Percentiles rank a stretch among this genome's conserved stretches.
Conservation (phyloP, 2,329 filamentous ascomycete species). For the Nemania sp. region DNA sequence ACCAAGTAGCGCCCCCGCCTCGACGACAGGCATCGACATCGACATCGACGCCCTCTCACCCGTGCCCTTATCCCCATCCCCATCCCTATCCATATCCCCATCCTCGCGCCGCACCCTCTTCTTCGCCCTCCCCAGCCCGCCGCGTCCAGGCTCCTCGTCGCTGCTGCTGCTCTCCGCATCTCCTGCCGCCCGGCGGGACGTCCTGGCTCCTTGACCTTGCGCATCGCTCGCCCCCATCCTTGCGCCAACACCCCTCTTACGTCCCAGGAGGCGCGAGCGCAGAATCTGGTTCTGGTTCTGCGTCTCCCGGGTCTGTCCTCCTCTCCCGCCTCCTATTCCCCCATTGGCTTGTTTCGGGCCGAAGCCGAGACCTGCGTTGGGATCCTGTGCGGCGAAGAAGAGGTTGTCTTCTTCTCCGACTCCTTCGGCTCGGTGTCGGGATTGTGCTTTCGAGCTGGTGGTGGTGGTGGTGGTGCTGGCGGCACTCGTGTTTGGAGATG, state of each 20-base stretch:
- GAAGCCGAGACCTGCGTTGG: slow-evolving; percentile 36
- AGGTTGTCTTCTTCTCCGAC: slow-evolving; percentile 23
- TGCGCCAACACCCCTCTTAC: slow-evolving; percentile 24
- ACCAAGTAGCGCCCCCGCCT: not conserved
- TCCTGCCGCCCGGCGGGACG: too few species aligned
- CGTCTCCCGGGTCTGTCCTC: too few species aligned
- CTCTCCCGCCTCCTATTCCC: not conserved
- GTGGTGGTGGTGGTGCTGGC: not conserved
- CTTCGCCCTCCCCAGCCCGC: slow-evolving; percentile 40
- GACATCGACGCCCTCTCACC: not conserved
- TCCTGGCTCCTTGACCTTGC: too few species aligned
- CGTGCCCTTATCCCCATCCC: slow-evolving; percentile 2
- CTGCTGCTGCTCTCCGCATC: slow-evolving; percentile 29
- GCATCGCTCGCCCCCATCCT: too few species aligned
- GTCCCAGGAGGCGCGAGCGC: slow-evolving; percentile 34
- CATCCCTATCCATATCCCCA: not conserved
- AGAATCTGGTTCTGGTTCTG: slow-evolving; percentile 24
- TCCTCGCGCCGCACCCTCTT: not conserved
- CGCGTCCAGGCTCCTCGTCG: slow-evolving; percentile 41
- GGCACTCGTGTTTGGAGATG: not conserved
- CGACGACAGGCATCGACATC: not conserved
- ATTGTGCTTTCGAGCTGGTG: not conserved
- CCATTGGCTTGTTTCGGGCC: slow-evolving; percentile 12
- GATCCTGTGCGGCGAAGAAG: slow-evolving; percentile 33
- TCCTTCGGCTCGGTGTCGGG: slow-evolving; percentile 7